These are phyloP conservation scores for Clitoria ternatea DNA, from an alignment of 306 rosid genomes.

Conservation along the genomic window DNA sequence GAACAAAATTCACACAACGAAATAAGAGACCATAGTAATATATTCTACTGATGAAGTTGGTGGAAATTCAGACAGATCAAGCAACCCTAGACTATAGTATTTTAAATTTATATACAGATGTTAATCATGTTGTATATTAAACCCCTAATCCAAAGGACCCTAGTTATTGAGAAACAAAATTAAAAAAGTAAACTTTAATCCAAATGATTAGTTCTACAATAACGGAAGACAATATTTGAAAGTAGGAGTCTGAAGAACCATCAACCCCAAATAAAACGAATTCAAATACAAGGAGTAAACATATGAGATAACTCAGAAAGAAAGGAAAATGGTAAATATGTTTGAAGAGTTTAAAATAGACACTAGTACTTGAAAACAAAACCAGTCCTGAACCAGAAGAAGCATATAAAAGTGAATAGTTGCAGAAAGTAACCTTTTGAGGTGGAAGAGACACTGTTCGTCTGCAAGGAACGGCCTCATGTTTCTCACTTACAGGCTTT, in stretches of 20 bases:
- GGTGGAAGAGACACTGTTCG: slow-evolving; percentile 32
- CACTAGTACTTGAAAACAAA: not conserved
- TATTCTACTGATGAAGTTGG: not conserved
- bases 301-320: not conserved
- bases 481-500: slow-evolving; percentile 32
- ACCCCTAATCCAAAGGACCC: not conserved
- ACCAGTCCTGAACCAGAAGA: not conserved
- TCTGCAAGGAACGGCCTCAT: slow-evolving; percentile 36
- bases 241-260: not conserved
- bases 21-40: not conserved
- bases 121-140: not conserved
- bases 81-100: not conserved
- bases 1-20: not conserved
- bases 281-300: not conserved
- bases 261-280: not conserved
- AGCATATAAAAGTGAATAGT: not conserved
- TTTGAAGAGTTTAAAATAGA: not conserved
- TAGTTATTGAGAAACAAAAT: not conserved
- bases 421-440: slow-evolving; percentile 45
- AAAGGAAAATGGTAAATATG: not conserved
- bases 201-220: not conserved
- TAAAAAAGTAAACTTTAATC: not conserved
- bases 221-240: not conserved
- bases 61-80: slow-evolving; percentile 11
- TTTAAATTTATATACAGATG: not conserved